These are phyloP conservation scores for Phytophthora sp. DNA, from an alignment of 352 stramenopile species.

Conservation along the genomic window DNA sequence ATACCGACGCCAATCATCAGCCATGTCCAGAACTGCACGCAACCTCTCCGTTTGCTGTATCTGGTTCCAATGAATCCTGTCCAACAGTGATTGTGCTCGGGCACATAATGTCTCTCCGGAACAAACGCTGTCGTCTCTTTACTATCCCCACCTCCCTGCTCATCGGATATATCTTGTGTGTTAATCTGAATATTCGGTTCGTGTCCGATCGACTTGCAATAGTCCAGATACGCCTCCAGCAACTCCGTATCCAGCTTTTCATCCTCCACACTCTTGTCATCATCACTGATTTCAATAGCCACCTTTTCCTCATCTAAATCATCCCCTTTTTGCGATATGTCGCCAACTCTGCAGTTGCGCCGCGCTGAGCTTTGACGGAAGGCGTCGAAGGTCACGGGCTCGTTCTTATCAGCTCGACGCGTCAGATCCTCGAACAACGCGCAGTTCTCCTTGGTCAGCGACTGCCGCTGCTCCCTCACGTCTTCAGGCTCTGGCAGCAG, in stretches of 20 bases:
- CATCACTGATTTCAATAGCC: conserved; percentile 40
- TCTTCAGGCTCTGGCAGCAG: background rate
- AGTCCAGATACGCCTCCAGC: conserved; percentile 93
- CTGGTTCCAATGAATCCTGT: conserved; percentile 53
- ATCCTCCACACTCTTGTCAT: conserved; percentile 66
- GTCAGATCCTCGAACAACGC: conserved; percentile 50
- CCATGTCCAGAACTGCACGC: conserved; percentile 39
- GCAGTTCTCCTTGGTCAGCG: conserved; percentile 43
- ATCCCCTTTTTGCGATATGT: background rate
- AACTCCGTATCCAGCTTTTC: conserved; percentile 88
- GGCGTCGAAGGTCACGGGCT: conserved; percentile 48
- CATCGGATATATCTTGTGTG: no score
- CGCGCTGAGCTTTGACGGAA: conserved; percentile 43
- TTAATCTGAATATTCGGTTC: conserved; percentile 81
- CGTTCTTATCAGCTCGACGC: conserved; percentile 54
- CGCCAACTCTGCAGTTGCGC: conserved; percentile 9
- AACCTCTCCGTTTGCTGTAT: conserved; percentile 35
- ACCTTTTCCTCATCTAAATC: background rate
- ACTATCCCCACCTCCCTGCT: no score
- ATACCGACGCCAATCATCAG: conserved; percentile 41
- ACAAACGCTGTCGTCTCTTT: no score
- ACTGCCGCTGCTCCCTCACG: background rate
- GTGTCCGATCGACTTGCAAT: conserved; percentile 90
- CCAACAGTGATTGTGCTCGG: conserved; percentile 46
- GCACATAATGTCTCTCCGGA: conserved; percentile 26